Evolutionary conservation across 164 flowering plant species (phyloP), one percentile per base, ranked within the genome.

Genomic region (Houttuynia cordata): DNA sequence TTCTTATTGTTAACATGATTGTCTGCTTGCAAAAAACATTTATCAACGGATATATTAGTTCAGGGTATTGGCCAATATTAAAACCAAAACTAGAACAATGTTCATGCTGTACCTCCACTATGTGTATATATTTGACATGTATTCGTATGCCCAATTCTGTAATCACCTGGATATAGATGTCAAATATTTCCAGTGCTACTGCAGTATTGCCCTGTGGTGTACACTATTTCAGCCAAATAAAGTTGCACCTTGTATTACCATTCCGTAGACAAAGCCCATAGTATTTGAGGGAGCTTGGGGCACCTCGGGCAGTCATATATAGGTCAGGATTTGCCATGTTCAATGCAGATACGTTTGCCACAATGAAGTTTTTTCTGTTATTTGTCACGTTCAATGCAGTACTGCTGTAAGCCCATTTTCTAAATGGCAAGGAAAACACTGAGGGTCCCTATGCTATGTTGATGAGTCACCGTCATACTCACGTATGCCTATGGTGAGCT

Each of bases 341-440:
- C 20, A 79, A 79, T 40, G 1, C 41, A 12, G 83, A 71, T 34
- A 40, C 18, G 60, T 65, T 76, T 60, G 63, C 22, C 57, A 20
- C 24, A 41, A 57, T 64, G 51, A 67, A 80, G 1, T 24, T 4
- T 20, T 76, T 73, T 18, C 9, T 0, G 1, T 18, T 1, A 1
- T 79, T 65, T 34, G 74, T 82, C 68, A 75, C 19, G 70, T 75
- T 19, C n/a, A n/a, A n/a, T 22, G 93, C 96, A 17, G 91, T 81
- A 75, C 68, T 88, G 74, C 91, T 88, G 51, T 73, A 70, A 60
- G 71, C 90, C 94, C 93, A 88, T 51, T 72, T 51, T 52, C n/a
- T n/a, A n/a, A n/a, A n/a, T n/a, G n/a, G n/a, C n/a, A n/a, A n/a
- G n/a, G n/a, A n/a, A n/a, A n/a, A n/a, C n/a, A n/a, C n/a, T n/a